phyloP scores from a whole-genome alignment of 129 eudicot genomes.

The Lactuca sativa region DNA sequence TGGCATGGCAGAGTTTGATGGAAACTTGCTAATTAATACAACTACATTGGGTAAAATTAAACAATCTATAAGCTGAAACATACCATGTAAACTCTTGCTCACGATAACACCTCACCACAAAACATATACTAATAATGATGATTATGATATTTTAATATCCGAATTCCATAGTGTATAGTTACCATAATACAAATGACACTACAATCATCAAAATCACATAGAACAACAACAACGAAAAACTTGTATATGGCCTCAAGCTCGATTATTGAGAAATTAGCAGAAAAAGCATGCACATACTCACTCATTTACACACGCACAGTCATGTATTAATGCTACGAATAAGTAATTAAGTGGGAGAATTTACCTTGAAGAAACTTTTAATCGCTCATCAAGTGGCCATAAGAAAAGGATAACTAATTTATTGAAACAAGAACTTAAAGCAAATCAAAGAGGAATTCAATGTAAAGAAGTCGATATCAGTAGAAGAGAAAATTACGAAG shows the following conservation, averaged over 20 bases:
- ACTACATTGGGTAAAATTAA: background rate
- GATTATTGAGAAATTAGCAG: background rate
- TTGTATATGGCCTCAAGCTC: background rate
- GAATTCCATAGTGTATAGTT: too few relatives aligned
- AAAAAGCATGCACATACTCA: background rate
- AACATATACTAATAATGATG: too few relatives aligned
- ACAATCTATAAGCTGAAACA: background rate
- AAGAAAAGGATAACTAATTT: background rate
- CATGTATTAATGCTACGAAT: background rate
- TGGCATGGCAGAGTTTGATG: background rate
- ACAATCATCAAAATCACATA: background rate
- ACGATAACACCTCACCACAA: too few relatives aligned
- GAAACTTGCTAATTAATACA: background rate
- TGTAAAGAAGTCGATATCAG: slow-evolving; percentile 2
- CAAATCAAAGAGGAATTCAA: slow-evolving; percentile 14
- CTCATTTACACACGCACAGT: background rate
- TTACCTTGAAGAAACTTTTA: slow-evolving; percentile 27
- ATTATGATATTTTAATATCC: too few relatives aligned
- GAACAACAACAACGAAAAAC: background rate
- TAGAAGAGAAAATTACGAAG: background rate
- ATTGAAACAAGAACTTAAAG: background rate
- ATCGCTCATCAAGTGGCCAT: slow-evolving; percentile 8
- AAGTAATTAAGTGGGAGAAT: background rate
- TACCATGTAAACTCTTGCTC: too few relatives aligned
- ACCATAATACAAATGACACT: background rate